Base-by-base conservation (phyloP, 306 rosid species). In the Ochetophila trinervis region DNA sequence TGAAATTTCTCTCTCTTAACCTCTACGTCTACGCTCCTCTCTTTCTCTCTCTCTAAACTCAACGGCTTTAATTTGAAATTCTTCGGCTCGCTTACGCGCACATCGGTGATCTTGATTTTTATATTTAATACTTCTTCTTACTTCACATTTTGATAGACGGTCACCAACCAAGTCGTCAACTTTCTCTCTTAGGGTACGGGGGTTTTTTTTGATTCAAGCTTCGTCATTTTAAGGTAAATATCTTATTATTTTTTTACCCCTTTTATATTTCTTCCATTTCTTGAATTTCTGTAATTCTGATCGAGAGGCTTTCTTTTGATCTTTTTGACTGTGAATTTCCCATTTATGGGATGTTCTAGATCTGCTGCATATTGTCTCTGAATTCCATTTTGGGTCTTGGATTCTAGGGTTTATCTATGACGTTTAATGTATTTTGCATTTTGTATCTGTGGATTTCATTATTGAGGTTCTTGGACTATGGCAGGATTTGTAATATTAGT, bases 51-150 rank as follows among this genome's bases (percentile, higher is more conserved):
- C 70, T 67, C 66, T 42, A 9, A 40, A 40, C 66, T 15, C 62
- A 57, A 51, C 68, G 68, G 67, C 85, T 80, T 83, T 86, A 83
- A 81, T 88, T 89, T 89, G 88, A 86, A 84, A 48, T 78, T 72
- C 67, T 42, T 48, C 50, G 67, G 71, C 69, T 59, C 70, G 62
- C 59, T 32, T 51, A 85, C 88, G 88, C 88, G 76, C 74, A 65
- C 48, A 53, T 75, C 54, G 57, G 37, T 40, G 42, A 22, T 24
- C 17, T 5, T 65, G 65, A 52, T 30, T 17, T 0, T 45, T 42
- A 12, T 68, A 32, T 75, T 77, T 69, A 65, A 69, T 70, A 63
- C 53, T 14, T 24, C 75, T 42, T 56, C 0, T 9, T 32, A 30
- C 30, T 35, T 34, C 3, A 40, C 21, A 16, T 34, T 27, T 35